Evolutionary conservation across 2,329 filamentous ascomycete genomes (phyloP).

Genomic region (Colletotrichum sojae): DNA sequence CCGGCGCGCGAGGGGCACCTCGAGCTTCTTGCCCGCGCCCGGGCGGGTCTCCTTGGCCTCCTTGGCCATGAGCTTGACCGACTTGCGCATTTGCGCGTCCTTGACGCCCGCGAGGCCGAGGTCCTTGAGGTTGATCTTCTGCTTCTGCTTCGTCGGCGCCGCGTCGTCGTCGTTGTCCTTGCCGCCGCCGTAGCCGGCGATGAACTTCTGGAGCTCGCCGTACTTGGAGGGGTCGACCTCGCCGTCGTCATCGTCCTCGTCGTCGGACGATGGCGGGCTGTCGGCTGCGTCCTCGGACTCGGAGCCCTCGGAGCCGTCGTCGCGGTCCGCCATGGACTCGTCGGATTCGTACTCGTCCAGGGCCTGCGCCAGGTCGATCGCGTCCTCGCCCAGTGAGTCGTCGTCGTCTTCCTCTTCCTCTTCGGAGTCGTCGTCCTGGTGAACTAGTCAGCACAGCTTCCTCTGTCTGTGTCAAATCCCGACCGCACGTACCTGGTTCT

Average conservation of each 20-base stretch:
- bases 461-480: conserved; percentile 37
- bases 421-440: conserved; percentile 71
- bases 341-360: conserved; percentile 67
- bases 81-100: conserved; percentile 83
- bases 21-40: conserved; percentile 75
- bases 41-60: conserved; percentile 67
- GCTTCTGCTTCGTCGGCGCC: conserved; percentile 45
- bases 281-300: conserved; percentile 59
- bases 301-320: conserved; percentile 59
- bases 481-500: conserved; percentile 44
- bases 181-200: conserved; percentile 75
- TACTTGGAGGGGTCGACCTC: conserved; percentile 69
- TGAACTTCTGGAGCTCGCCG: conserved; percentile 76
- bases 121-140: conserved; percentile 82
- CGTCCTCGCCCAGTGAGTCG: conserved; percentile 70
- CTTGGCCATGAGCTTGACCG: conserved; percentile 80
- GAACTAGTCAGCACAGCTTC: conserved; percentile 57
- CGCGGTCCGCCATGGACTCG: conserved; percentile 59
- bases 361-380: conserved; percentile 71
- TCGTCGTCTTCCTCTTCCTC: conserved; percentile 68
- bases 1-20: conserved; percentile 85
- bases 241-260: conserved; percentile 63
- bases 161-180: conserved; percentile 67
- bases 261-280: conserved; percentile 64
- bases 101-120: conserved; percentile 79